Base-by-base conservation (phyloP, 2,329 filamentous ascomycete genomes). In the Stromatinia cepivora region DNA sequence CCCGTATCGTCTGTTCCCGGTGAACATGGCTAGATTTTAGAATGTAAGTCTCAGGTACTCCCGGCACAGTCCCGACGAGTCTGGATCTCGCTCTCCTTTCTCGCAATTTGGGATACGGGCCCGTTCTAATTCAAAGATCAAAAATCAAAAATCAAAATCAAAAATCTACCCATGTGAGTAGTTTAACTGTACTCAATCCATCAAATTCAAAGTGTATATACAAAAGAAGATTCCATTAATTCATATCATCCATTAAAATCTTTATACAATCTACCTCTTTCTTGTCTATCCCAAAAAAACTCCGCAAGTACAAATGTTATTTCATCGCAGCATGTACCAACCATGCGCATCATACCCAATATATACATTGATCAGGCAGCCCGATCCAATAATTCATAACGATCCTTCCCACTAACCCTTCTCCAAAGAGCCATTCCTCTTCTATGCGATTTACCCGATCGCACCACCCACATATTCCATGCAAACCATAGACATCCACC, bases 331-430 rank as follows among this genome's bases (percentile, higher is more conserved):
- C 28, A 50, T 20, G 46, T 36, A 50, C 31, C 54, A 17, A 17
- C 31, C 45, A 34, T 50, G 13, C 22, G 28, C 46, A 25, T 62
- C 45, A 22, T n/a, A 15, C 22, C 59, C 31, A 46, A 6, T 46
- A 34, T 36, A 48, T 34, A 57, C 20, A 36, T 28, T 22, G 0
- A 7, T 54, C 36, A 78, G 9, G 76, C 77, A 70, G 76, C 76
- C 3, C 77, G 74, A 72, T 78, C 73, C 66, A 78, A 42, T 42
- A 78, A 68, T 57, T 79, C 77, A 61, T 79, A 79, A 52, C 73
- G 70, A 46, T 75, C 74, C 52, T 76, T 76, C 28, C 71, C 69
- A 53, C 68, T 73, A 15, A 72, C 66, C 34, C 74, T 73, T 66
- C 74, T 76, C 76, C 75, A 78, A 5, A 77, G 69, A 6, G 71